Percentiles rank a stretch among this genome's conserved stretches.
Conservation (phyloP, 2,329 filamentous ascomycete species). For the Coleophoma cylindrospora region DNA sequence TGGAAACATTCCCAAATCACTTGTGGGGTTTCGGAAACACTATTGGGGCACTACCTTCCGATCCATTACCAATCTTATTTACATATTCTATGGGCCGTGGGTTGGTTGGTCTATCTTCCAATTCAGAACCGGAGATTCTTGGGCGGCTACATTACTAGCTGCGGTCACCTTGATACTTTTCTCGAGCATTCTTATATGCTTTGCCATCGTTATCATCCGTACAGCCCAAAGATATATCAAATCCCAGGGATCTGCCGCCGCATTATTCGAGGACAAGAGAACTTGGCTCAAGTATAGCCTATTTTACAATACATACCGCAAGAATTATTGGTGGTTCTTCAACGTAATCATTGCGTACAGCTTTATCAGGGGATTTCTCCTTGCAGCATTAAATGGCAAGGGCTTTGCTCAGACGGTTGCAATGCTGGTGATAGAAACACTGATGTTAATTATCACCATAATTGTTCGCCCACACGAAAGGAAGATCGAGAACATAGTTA, state of each 20-base stretch:
- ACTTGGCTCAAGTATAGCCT: slow-evolving; percentile 91
- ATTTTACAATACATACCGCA: slow-evolving; percentile 92
- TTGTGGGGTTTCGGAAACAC: slow-evolving; percentile 80
- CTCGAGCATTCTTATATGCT: slow-evolving; percentile 71
- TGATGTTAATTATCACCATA: slow-evolving; percentile 65
- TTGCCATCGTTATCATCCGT: slow-evolving; percentile 73
- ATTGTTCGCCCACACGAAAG: slow-evolving; percentile 81
- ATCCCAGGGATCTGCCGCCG: slow-evolving; percentile 62
- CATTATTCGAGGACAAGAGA: slow-evolving; percentile 78
- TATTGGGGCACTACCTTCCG: slow-evolving; percentile 90
- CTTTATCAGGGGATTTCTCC: slow-evolving; percentile 76
- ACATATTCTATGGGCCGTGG: slow-evolving; percentile 89
- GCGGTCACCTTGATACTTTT: slow-evolving; percentile 74
- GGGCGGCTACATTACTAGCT: slow-evolving; percentile 82
- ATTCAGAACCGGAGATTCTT: slow-evolving; percentile 84
- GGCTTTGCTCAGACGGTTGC: slow-evolving; percentile 73
- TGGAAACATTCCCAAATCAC: slow-evolving; percentile 72
- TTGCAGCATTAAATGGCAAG: slow-evolving; percentile 77
- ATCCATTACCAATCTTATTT: slow-evolving; percentile 79
- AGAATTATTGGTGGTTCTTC: slow-evolving; percentile 92
- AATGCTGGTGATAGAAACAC: slow-evolving; percentile 67
- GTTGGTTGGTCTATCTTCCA: slow-evolving; percentile 91
- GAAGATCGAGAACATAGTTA: slow-evolving; percentile 82
- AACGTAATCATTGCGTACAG: slow-evolving; percentile 82
- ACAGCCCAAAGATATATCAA: slow-evolving; percentile 69